Base-by-base conservation (phyloP, 768 basidiomycete genomes). In the Daedaleopsis nitida region DNA sequence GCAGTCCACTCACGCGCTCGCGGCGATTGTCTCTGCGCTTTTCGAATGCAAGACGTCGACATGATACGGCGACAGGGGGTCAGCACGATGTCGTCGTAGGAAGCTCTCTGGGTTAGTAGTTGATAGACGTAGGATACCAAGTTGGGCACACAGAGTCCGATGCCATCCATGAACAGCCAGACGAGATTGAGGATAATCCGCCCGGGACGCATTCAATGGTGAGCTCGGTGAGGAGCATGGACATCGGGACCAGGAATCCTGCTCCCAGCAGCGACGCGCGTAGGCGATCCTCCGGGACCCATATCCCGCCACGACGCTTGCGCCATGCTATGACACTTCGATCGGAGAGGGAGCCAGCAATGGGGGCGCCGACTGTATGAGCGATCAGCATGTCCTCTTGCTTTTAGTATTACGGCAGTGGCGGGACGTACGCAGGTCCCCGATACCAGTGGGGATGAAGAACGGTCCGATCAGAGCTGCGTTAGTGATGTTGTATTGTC, bases 281-380 rank as follows among this genome's bases (percentile, higher is more conserved):
- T 21, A 90, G 77, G 6, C 88, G 82, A 64, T 88, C 89, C 70
- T 91, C 88, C 0, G 88, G 88, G 45, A 83, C 80, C 86, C 85
- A 88, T 1, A 75, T 65, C 0, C 86, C 87, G 0, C 78, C 78
- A 21, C 87, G 81, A 6, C 74, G 69, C 49, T 76, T 72, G 17
- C 80, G 80, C 73, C 82, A 85, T 43, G 66, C 69, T 17, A 80
- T 73, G 23, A 91, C 75, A 0, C 80, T 72, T 27, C 65, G 61
- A 68, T 91, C 89, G 0, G 89, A 89, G 0, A 88, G 60, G 16
- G 75, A 76, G 1, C 89, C 88, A 0, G 84, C 79, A 7, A 87
- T 63, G 4, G 83, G 82, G 3, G 87, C 83, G 1, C 88, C 87
- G 50, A 84, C 86, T 88, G 55, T 4, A 44, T 2, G 50, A 3